These are phyloP conservation scores for Hypericum androsaemum DNA, from an alignment of 345 rosid species.

Conservation along the genomic window DNA sequence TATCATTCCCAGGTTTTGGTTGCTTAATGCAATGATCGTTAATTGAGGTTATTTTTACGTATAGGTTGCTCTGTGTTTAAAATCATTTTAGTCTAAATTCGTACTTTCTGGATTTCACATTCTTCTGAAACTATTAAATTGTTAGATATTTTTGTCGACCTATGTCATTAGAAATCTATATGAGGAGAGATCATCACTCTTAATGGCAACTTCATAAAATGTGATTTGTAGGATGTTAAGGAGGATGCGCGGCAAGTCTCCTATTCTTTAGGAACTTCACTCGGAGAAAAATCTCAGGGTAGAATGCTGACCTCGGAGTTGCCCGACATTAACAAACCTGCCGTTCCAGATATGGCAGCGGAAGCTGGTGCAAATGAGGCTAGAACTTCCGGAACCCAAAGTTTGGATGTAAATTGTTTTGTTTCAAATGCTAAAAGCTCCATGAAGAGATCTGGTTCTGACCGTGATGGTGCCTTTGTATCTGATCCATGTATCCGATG, in stretches of 20 bases:
- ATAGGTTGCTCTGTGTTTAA: too few species aligned
- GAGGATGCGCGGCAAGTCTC: constrained; percentile 7
- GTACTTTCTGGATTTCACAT: too few species aligned
- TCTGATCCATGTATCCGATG: constrained; percentile 36
- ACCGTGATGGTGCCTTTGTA: constrained; percentile 9
- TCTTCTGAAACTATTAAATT: too few species aligned
- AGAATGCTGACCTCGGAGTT: constrained; percentile 19
- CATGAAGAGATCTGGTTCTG: constrained; percentile 26
- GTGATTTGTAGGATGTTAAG: background rate
- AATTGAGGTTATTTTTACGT: too few species aligned
- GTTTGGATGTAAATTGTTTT: constrained; percentile 51
- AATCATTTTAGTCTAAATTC: too few species aligned
- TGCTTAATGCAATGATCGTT: too few species aligned
- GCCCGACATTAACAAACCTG: constrained; percentile 42
- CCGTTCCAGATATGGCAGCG: constrained; percentile 22
- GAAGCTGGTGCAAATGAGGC: constrained; percentile 35
- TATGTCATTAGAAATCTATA: too few species aligned
- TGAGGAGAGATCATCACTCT: too few species aligned
- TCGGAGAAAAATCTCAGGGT: constrained; percentile 15
- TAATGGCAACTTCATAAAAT: too few species aligned
- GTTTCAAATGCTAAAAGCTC: constrained; percentile 26
- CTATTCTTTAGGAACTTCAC: constrained; percentile 17
- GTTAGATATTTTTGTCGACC: too few species aligned
- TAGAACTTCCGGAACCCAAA: constrained; percentile 63
- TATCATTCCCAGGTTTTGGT: too few species aligned